A percentile compares a stretch with the other conserved stretches of the same genome.
These are phyloP conservation scores for Nicotiana obtusifolia DNA, from an alignment of 257 asterid species.

Conservation along the genomic window DNA sequence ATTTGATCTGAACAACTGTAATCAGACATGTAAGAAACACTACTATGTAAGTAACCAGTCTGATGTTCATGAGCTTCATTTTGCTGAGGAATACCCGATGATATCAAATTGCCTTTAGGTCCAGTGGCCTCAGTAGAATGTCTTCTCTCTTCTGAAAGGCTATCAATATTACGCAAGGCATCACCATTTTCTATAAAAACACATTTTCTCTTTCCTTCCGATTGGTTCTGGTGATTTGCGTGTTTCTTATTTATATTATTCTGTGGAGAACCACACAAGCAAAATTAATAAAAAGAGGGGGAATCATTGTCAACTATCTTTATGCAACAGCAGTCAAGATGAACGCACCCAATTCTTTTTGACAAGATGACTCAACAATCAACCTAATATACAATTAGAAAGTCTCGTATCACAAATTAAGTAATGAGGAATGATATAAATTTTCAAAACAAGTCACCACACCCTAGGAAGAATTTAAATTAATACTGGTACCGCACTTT, in stretches of 20 bases:
- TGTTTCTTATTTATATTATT: conserved; percentile 33
- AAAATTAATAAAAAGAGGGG: neutral
- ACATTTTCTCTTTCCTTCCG: conserved; percentile 34
- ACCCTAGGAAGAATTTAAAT: neutral
- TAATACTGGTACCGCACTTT: neutral
- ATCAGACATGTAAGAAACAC: conserved; percentile 31
- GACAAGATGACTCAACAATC: neutral
- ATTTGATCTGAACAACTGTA: conserved; percentile 34
- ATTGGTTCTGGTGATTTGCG: conserved; percentile 34
- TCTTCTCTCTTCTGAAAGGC: conserved; percentile 30
- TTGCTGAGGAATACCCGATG: conserved; percentile 28
- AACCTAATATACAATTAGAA: neutral
- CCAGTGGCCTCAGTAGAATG: conserved; percentile 26
- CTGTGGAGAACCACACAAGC: conserved; percentile 34
- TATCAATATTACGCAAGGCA: conserved; percentile 24
- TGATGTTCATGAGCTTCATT: conserved; percentile 29
- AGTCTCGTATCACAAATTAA: neutral
- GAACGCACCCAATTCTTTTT: neutral
- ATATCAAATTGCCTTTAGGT: conserved; percentile 25
- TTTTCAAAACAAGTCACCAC: neutral
- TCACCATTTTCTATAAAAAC: conserved; percentile 26
- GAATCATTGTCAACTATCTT: neutral
- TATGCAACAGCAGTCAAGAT: neutral
- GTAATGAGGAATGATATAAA: neutral
- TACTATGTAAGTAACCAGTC: conserved; percentile 33